These are phyloP conservation scores for Brettanomyces sp. DNA, from an alignment of 805 yeast species.

Conservation along the genomic window DNA sequence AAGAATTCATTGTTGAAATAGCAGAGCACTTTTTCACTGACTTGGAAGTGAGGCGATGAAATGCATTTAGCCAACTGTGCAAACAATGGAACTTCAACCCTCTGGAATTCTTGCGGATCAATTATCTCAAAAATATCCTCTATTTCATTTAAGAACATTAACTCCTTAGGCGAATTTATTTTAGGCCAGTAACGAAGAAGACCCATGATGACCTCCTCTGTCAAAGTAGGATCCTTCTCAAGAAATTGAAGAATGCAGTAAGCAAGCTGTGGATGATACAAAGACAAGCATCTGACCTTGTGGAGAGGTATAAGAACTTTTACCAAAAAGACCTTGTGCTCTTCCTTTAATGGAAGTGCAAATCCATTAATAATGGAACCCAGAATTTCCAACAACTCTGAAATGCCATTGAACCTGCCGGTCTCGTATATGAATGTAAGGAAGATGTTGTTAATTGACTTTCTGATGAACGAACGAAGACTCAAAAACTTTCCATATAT, in stretches of 20 bases:
- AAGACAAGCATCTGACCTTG: slow-evolving; percentile 76
- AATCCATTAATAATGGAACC: slow-evolving; percentile 97
- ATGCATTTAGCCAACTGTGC: slow-evolving; percentile 93
- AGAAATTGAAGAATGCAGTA: slow-evolving; percentile 94
- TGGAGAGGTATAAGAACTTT: slow-evolving; percentile 87
- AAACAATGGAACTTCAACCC: slow-evolving; percentile 86
- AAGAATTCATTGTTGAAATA: slow-evolving; percentile 95
- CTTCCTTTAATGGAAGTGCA: slow-evolving; percentile 94
- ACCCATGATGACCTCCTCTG: slow-evolving; percentile 96
- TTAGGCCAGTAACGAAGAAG: slow-evolving; percentile 94
- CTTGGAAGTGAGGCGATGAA: slow-evolving; percentile 93
- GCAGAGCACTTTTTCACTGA: slow-evolving; percentile 87
- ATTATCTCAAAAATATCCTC: slow-evolving; percentile 96
- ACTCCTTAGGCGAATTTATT: slow-evolving; percentile 87
- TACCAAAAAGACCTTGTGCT: slow-evolving; percentile 83
- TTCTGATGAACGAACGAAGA: slow-evolving; percentile 81
- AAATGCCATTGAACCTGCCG: slow-evolving; percentile 90
- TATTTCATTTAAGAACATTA: slow-evolving; percentile 89
- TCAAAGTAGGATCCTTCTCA: slow-evolving; percentile 85
- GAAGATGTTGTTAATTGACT: slow-evolving; percentile 86
- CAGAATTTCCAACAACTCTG: slow-evolving; percentile 86
- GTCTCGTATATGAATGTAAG: slow-evolving; percentile 92
- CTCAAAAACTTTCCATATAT: slow-evolving; percentile 92
- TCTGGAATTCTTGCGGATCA: slow-evolving; percentile 85
- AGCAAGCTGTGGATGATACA: slow-evolving; percentile 94